Conservation (phyloP, 148 eudicot genomes). For the Arctostaphylos glauca region DNA sequence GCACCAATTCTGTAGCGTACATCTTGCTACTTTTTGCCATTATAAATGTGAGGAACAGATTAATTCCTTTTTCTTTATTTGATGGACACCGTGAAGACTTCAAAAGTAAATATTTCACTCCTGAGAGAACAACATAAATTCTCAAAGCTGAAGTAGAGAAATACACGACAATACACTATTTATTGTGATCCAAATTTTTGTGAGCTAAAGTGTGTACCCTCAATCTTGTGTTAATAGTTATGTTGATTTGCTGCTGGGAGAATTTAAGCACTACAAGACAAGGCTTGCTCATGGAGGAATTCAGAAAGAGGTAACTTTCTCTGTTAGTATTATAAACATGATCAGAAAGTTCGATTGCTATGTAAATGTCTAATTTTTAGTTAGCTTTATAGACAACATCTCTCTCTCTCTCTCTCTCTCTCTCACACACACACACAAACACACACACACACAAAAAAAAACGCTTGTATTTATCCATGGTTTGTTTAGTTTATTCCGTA, state of each 20-base stretch:
- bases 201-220: slow-evolving; percentile 4
- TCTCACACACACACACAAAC: too few relatives aligned
- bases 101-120: background rate
- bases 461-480: too few relatives aligned
- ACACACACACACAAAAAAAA: too few relatives aligned
- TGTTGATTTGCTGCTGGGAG: slow-evolving; percentile 91
- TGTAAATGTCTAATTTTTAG: background rate
- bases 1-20: background rate
- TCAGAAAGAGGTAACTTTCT: slow-evolving; percentile 59
- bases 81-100: background rate
- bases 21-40: background rate
- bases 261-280: slow-evolving; percentile 87
- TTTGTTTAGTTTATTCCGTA: too few relatives aligned
- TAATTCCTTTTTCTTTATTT: background rate
- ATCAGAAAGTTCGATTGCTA: background rate
- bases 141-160: background rate
- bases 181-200: background rate
- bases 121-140: background rate
- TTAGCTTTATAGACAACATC: background rate
- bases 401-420: too few relatives aligned
- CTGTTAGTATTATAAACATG: background rate
- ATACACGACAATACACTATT: background rate
- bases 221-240: slow-evolving; percentile 47
- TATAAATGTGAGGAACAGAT: background rate
- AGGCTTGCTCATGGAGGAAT: slow-evolving; percentile 92